Evolutionary conservation across 345 rosid species (phyloP).

Genomic region (Brassica napus): Da-Ae NC_063436.1:20471001-20471500

Average conservation of each 20-base stretch:
- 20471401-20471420: not conserved
- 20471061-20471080: not conserved
- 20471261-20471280: not conserved
- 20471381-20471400: not conserved
- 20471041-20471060: not conserved
- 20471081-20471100: not conserved
- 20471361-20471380: not conserved
- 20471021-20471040: not conserved
- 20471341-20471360: not conserved
- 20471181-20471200: conserved; percentile 36
- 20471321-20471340: conserved; percentile 21
- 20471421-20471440: not conserved
- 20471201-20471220: conserved; percentile 21
- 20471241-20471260: conserved; percentile 25
- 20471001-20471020: conserved; percentile 28
- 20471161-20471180: conserved; percentile 33
- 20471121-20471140: conserved; percentile 41
- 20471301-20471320: not conserved
- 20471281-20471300: not conserved
- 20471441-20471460: not conserved
- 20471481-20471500: conserved; percentile 36
- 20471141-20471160: conserved; percentile 44
- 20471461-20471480: conserved; percentile 18
- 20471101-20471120: conserved; percentile 20
- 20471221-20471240: conserved; percentile 28